Percentiles rank a stretch among this genome's conserved stretches.
Evolutionary conservation across 495 filamentous ascomycete genomes (phyloP).

Genomic region (Bacidia gigantensis): DNA sequence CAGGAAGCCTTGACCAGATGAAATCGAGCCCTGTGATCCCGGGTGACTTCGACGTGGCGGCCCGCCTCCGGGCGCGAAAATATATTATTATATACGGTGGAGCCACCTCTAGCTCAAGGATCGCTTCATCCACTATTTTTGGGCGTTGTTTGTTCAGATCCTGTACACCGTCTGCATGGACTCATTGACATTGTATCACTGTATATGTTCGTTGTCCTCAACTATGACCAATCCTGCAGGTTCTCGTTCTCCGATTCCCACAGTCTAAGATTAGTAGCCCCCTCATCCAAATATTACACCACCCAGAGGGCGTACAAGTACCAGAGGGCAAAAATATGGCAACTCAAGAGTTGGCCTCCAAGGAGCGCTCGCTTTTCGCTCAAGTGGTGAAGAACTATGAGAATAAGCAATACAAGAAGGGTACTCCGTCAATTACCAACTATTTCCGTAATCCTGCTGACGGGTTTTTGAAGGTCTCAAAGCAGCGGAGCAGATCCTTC

Average conservation of each 20-base stretch:
- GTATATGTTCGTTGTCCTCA: too few species aligned
- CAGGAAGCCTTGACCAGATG: too few species aligned
- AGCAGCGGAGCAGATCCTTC: conserved; percentile 83
- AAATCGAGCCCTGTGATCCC: too few species aligned
- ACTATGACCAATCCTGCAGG: too few species aligned
- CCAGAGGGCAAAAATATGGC: conserved; percentile 1
- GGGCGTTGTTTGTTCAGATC: too few species aligned
- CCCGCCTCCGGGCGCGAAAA: too few species aligned
- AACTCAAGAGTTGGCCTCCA: conserved; percentile 72
- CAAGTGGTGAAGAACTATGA: conserved; percentile 92
- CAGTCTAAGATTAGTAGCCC: background rate
- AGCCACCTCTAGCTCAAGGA: too few species aligned
- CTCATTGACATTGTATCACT: too few species aligned
- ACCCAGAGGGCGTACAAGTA: background rate
- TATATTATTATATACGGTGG: too few species aligned
- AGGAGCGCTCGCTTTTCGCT: conserved; percentile 86
- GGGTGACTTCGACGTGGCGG: too few species aligned
- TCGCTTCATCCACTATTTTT: too few species aligned
- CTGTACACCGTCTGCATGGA: too few species aligned
- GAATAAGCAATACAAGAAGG: conserved; percentile 96
- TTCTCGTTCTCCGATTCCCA: background rate
- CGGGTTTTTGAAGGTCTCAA: conserved; percentile 54
- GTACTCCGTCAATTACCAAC: conserved; percentile 23
- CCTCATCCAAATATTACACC: background rate
- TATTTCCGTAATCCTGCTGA: conserved; percentile 1